Percentiles rank a stretch among this genome's conserved stretches.
Evolutionary conservation across 2,329 filamentous ascomycete species (phyloP).

Genomic region (Botryosphaeria agaves): DNA sequence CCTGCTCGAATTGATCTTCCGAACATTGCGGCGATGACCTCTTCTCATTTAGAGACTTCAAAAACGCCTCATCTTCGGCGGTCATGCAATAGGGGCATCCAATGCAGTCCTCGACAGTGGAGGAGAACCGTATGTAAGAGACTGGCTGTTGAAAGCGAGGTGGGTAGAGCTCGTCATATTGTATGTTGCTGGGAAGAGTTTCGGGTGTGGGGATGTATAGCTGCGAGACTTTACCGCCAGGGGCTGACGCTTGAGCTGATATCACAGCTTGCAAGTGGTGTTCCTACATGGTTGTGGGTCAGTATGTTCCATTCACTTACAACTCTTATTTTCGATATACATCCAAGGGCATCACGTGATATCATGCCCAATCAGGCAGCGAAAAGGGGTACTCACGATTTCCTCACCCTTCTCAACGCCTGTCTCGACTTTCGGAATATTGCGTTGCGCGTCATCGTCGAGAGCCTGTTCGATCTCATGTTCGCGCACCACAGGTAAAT

Average conservation of each 20-base stretch:
- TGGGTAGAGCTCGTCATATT: slow-evolving; percentile 82
- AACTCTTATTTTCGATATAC: too few species aligned
- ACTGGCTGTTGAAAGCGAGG: slow-evolving; percentile 65
- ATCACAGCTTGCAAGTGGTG: slow-evolving; percentile 85
- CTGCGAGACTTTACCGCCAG: slow-evolving; percentile 42
- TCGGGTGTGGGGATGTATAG: slow-evolving; percentile 53
- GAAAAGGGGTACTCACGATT: slow-evolving; percentile 53
- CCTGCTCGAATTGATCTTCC: slow-evolving; percentile 82
- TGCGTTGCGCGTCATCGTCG: slow-evolving; percentile 71
- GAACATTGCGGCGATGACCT: slow-evolving; percentile 47
- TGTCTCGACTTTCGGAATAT: slow-evolving; percentile 73
- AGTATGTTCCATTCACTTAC: too few species aligned
- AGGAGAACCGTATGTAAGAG: slow-evolving; percentile 94
- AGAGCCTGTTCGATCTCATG: slow-evolving; percentile 73
- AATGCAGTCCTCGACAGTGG: slow-evolving; percentile 91
- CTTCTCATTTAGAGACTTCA: slow-evolving; percentile 71
- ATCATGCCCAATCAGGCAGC: slow-evolving; percentile 13
- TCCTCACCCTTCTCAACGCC: slow-evolving; percentile 96
- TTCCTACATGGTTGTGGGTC: slow-evolving; percentile 41
- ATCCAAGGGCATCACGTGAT: slow-evolving; percentile 26
- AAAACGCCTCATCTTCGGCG: slow-evolving; percentile 70
- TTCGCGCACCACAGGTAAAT: slow-evolving; percentile 73
- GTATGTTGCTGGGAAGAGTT: slow-evolving; percentile 43
- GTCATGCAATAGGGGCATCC: slow-evolving; percentile 90
- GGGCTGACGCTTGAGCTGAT: slow-evolving; percentile 36